Evolutionary conservation across 106 monocot genomes (phyloP).

Genomic region (Narthecium ossifragum): DNA sequence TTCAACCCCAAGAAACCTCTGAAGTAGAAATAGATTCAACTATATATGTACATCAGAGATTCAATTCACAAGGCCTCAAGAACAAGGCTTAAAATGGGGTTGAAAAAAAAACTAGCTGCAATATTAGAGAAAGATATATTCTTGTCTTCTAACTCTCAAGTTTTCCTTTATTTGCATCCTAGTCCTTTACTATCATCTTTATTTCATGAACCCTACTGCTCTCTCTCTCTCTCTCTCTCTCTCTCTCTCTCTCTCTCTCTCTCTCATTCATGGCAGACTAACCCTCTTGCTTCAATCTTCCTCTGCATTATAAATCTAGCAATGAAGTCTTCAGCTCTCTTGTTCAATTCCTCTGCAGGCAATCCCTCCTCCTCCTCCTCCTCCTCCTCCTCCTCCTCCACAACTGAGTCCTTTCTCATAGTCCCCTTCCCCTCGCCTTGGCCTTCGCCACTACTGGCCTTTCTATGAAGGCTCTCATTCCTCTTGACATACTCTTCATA

Average conservation of each 20-base stretch:
- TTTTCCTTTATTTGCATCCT: neutral
- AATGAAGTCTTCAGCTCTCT: slow-evolving; percentile 62
- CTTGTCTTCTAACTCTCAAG: neutral
- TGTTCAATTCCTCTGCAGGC: slow-evolving; percentile 47
- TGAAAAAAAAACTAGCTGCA: neutral
- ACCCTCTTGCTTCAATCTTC: slow-evolving; percentile 39
- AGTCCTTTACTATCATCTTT: neutral
- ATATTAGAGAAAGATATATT: neutral
- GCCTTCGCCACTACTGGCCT: neutral
- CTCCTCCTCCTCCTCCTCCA: slow-evolving; percentile 11
- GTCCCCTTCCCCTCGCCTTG: neutral
- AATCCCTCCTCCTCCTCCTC: slow-evolving; percentile 9
- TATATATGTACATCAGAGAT: no score
- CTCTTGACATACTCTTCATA: slow-evolving; percentile 27
- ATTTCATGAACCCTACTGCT: no score
- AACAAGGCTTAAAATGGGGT: neutral
- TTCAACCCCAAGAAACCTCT: no score
- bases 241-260: no score
- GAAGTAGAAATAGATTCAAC: no score
- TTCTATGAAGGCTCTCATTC: slow-evolving; percentile 10
- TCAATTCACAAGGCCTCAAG: no score
- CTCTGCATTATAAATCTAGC: slow-evolving; percentile 57
- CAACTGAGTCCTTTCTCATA: neutral
- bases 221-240: no score
- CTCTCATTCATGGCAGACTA: neutral